Evolutionary conservation across 2,329 filamentous ascomycete genomes (phyloP).

Genomic region (Phoma herbarum): DNA sequence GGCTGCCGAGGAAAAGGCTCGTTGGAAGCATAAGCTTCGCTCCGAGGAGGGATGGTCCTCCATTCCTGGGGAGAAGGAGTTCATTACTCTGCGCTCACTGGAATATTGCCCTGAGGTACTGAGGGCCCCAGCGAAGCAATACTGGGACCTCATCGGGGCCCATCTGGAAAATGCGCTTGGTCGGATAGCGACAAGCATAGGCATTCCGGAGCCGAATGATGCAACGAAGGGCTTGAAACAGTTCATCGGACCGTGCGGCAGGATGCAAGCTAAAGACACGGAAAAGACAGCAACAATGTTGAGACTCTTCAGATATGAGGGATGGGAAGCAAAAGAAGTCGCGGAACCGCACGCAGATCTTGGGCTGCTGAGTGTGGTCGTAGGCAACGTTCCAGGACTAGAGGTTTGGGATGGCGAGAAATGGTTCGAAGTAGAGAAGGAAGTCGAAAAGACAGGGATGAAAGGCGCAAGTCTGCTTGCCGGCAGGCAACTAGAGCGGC

Average conservation of each 20-base stretch:
- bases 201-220: conserved; percentile 20
- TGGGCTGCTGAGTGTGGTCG: conserved; percentile 45
- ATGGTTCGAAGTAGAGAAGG: conserved; percentile 42
- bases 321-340: conserved; percentile 46
- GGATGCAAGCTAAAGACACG: conserved; percentile 31
- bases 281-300: conserved; percentile 49
- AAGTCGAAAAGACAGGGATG: conserved; percentile 27
- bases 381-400: conserved; percentile 49
- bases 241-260: conserved; percentile 41
- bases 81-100: conserved; percentile 48
- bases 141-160: conserved; percentile 46
- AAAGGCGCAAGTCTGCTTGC: conserved; percentile 40
- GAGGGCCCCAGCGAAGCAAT: conserved; percentile 39
- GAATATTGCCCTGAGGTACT: conserved; percentile 45
- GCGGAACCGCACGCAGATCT: conserved; percentile 51
- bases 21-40: conserved; percentile 46
- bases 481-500: conserved; percentile 43
- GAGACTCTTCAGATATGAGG: conserved; percentile 49
- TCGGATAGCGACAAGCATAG: conserved; percentile 36
- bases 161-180: conserved; percentile 38
- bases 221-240: conserved; percentile 29
- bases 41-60: conserved; percentile 50
- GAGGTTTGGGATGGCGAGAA: conserved; percentile 45
- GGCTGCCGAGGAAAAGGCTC: conserved; percentile 33
- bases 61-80: conserved; percentile 51